Base-by-base conservation (phyloP, 768 basidiomycete species). In the Lactarius tabidus region DNA sequence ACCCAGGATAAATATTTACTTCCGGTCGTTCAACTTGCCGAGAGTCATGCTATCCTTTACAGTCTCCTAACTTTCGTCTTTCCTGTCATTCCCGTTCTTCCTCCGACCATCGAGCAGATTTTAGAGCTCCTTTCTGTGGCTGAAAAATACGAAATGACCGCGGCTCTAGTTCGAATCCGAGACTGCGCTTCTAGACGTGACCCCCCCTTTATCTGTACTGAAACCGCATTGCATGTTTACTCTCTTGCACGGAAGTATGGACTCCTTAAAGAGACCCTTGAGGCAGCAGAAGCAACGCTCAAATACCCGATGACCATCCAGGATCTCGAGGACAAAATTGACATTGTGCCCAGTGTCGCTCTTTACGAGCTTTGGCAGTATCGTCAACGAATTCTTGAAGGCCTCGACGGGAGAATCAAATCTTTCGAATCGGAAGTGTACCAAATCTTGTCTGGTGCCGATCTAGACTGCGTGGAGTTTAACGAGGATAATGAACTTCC, bases 51-150 rank as follows among this genome's bases (percentile, higher is more conserved):
- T 3, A 12, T 29, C 51, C 1, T 52, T 4, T 29, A 2, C 14
- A n/a, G 0, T 45, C 36, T 65, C 5, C 45, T 65, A n/a, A 55
- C 53, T 9, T 65, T 65, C 43, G 26, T 60, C 4, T 54, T 56
- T 9, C 59, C 64, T 4, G 6, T 39, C 3, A 1, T 20, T 12
- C 59, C 59, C 1, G 26, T 38, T 17, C 59, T 65, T 55, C 64
- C 64, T 28, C 5, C 20, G 9, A 39, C 26, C 3, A 10, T 60
- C 10, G 59, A 65, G 52, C 31, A 48, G n/a, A 38, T 2, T 5
- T 31, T 65, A 6, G 43, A 60, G 18, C 59, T 65, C 17, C 18
- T 65, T 23, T 65, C 59, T 2, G 59, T 56, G 59, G 53, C 59
- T 6, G 43, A 56, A 29, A 60, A 45, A 35, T 65, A 65, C 17